Conservation (phyloP, 2,329 filamentous ascomycete genomes). For the Metarhizium anisopliae region DNA sequence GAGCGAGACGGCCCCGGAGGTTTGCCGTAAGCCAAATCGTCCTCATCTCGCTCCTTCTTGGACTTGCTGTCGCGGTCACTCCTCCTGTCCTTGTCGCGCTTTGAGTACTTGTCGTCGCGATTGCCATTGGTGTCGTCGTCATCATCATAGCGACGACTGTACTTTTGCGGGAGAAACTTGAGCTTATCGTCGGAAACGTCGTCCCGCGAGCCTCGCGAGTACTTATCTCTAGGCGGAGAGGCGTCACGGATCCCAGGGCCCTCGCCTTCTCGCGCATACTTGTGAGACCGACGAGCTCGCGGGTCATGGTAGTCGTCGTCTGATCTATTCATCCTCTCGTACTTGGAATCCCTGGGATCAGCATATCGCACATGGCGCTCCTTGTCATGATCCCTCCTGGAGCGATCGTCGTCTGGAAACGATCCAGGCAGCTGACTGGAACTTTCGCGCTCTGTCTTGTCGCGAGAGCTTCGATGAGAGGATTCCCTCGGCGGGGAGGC, state of each 20-base stretch:
- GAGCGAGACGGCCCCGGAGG: conserved; percentile 17
- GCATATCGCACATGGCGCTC: conserved; percentile 15
- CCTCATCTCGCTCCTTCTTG: conserved; percentile 24
- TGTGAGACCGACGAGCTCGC: background rate
- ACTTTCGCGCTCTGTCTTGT: conserved; percentile 21
- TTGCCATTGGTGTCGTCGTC: conserved; percentile 8
- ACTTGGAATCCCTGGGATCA: conserved; percentile 14
- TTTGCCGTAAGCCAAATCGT: conserved; percentile 43
- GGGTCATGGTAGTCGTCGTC: conserved; percentile 3
- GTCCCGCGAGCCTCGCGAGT: conserved; percentile 8
- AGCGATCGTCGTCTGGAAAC: conserved; percentile 22
- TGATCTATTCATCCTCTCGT: conserved; percentile 9
- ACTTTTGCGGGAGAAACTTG: conserved; percentile 39
- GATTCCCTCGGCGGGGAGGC: conserved; percentile 25
- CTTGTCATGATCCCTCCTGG: conserved; percentile 10
- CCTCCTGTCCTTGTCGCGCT: conserved; percentile 16
- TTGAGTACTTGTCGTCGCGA: conserved; percentile 8
- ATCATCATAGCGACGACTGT: conserved; percentile 27
- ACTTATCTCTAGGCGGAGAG: conserved; percentile 11
- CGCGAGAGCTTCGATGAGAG: conserved; percentile 24
- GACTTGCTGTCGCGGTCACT: conserved; percentile 10
- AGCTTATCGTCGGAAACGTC: conserved; percentile 27
- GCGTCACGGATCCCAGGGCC: conserved; percentile 12
- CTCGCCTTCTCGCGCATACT: conserved; percentile 6
- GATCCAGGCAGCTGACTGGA: conserved; percentile 19